Evolutionary conservation across 139 green algal genomes (phyloP), one percentile per base, ranked within the genome.

Genomic region (Chlorella ohadii): DNA sequence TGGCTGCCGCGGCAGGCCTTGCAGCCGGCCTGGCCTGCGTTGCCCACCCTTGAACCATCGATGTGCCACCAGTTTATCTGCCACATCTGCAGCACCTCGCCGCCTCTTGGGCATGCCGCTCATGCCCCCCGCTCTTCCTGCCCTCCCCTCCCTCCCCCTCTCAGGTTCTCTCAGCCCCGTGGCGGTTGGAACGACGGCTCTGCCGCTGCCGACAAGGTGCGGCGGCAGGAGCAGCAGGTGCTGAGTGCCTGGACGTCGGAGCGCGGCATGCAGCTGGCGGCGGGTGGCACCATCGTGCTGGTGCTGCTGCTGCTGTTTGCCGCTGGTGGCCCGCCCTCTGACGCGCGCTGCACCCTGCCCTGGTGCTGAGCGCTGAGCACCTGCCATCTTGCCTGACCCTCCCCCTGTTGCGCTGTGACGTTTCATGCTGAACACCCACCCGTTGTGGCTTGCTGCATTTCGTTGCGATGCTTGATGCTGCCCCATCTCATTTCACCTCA

Each of bases 331-430:
- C 86, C 86, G 20, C 87, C 89, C 23, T 72, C 71, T 2, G 90
- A 93, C 55, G 84, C 71, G 4, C 74, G 90, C 27, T 93, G 90
- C 84, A 93, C 90, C 1, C 72, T 93, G 41, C 89, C 90, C 9
- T 93, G 90, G 90, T 93, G 90, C 80, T 89, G 56, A 86, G 36
- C 41, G 3, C 64, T 22, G n/a, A 38, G 63, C 13, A 16, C 31
- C 13, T 12, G 25, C 59, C 59, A 66, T n/a, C 17, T 33, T 19
- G 20, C 20, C 59, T 66, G 20, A 33, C 9, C n/a, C 44, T 51
- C 44, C 44, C 44, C 6, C 7, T 51, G 44, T 9, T 51, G 44
- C 9, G 44, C 44, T 51, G 44, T 51, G 44, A 51, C 44, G 7
- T 51, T 51, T 51, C 44, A 51, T 51, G 44, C 9, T 51, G 44